Evolutionary conservation across 306 rosid species (phyloP).

Genomic region (Begonia fuchsioides): DNA sequence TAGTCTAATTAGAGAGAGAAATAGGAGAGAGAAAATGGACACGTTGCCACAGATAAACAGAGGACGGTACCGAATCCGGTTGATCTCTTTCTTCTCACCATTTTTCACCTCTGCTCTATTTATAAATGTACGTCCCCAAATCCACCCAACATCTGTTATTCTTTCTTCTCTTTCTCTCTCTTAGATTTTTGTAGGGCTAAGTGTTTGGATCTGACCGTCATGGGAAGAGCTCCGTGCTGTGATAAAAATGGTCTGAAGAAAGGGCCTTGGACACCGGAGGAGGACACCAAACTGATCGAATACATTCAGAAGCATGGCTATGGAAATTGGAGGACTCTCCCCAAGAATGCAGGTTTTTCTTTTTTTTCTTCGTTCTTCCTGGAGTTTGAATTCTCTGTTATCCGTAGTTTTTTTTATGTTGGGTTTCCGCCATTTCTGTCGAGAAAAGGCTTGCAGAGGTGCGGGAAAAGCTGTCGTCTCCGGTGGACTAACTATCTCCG

Average conservation of each 20-base stretch:
- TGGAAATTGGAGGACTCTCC: conserved; percentile 96
- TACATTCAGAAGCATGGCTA: conserved; percentile 76
- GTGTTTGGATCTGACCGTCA: conserved; percentile 5
- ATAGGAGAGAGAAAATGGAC: neutral
- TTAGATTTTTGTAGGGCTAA: neutral
- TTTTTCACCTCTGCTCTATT: neutral
- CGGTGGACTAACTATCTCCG: conserved; percentile 95
- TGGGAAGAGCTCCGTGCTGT: conserved; percentile 98
- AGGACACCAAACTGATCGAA: conserved; percentile 64
- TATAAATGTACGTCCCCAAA: conserved; percentile 1
- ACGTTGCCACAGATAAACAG: neutral
- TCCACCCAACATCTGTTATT: conserved; percentile 26
- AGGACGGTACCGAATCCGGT: conserved; percentile 1
- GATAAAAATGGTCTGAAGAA: conserved; percentile 83
- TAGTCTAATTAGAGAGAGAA: too few species aligned
- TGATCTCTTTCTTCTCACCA: neutral
- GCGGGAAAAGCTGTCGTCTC: conserved; percentile 95
- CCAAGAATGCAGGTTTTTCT: conserved; percentile 83
- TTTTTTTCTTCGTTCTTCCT: neutral
- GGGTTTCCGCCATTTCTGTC: neutral
- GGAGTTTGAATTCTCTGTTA: neutral
- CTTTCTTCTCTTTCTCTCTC: neutral
- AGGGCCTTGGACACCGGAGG: conserved; percentile 96
- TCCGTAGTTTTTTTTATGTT: neutral
- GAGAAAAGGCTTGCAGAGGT: conserved; percentile 59